Evolutionary conservation across 1,284 basidiomycete species (phyloP).

Genomic region (Xerocomus minutiporus): DNA sequence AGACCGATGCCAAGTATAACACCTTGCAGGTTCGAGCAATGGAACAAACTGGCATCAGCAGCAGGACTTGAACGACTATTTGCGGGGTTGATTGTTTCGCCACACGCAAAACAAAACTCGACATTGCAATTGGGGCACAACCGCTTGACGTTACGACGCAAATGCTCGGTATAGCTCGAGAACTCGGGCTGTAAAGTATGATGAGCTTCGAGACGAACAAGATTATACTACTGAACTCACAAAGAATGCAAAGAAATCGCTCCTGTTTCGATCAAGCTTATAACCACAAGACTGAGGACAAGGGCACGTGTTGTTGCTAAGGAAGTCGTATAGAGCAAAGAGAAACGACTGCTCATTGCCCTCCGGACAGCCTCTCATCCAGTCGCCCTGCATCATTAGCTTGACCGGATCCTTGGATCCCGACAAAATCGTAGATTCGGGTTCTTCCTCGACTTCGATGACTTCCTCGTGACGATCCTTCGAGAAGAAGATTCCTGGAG

Average conservation of each 20-base stretch:
- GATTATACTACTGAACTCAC: conserved; percentile 45
- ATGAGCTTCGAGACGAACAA: conserved; percentile 7
- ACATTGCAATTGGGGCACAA: conserved; percentile 63
- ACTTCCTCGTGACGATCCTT: conserved; percentile 84
- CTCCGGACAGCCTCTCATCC: conserved; percentile 95
- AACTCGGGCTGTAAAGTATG: conserved; percentile 57
- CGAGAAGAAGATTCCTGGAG: conserved; percentile 81
- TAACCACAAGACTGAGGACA: conserved; percentile 75
- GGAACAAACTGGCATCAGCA: conserved; percentile 63
- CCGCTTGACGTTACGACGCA: conserved; percentile 54
- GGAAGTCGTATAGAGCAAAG: conserved; percentile 75
- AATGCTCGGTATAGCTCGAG: conserved; percentile 59
- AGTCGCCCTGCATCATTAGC: conserved; percentile 82
- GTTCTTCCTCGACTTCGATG: conserved; percentile 78
- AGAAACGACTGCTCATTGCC: conserved; percentile 85
- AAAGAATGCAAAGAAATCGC: conserved; percentile 77
- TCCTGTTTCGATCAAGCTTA: conserved; percentile 53
- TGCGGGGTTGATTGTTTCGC: conserved; percentile 56
- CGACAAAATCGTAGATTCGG: conserved; percentile 50
- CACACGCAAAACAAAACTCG: conserved; percentile 80
- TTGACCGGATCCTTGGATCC: conserved; percentile 48
- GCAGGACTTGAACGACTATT: conserved; percentile 38
- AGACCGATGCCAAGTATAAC: conserved; percentile 82
- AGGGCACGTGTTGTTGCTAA: conserved; percentile 57
- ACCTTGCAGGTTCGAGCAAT: conserved; percentile 85